A percentile compares a stretch with the other conserved stretches of the same genome.
Conservation (phyloP, 495 filamentous ascomycete genomes). For the Talaromyces thailandensis region DNA sequence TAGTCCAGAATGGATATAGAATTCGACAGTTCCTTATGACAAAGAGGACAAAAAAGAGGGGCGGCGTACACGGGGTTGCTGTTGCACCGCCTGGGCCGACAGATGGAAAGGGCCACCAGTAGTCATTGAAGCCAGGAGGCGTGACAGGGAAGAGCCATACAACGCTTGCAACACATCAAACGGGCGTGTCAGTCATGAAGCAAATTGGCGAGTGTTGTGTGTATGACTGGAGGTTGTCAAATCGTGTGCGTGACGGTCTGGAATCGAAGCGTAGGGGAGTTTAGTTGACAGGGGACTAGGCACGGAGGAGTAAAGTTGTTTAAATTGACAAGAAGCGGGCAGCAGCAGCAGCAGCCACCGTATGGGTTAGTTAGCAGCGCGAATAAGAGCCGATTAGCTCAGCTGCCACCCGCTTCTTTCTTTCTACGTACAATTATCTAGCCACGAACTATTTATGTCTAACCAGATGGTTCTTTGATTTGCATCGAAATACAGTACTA, state of each 20-base stretch:
- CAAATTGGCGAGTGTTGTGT: not conserved
- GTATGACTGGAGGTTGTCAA: not conserved
- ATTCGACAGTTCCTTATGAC: constrained; percentile 7
- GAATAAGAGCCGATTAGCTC: not conserved
- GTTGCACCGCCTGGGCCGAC: constrained; percentile 32
- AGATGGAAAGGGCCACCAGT: constrained; percentile 15
- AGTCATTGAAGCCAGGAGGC: constrained; percentile 37
- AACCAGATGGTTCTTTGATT: not conserved
- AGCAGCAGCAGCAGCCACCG: not conserved
- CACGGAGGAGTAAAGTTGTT: not conserved
- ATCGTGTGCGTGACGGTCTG: not conserved
- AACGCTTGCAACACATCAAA: constrained; percentile 4
- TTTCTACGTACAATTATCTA: not conserved
- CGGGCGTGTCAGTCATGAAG: not conserved
- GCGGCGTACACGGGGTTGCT: constrained; percentile 19
- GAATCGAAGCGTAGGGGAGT: not conserved
- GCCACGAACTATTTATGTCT: not conserved
- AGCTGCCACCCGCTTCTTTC: not conserved
- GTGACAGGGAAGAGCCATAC: constrained; percentile 19
- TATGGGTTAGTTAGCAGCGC: not conserved
- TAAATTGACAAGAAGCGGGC: not conserved
- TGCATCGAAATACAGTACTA: not conserved
- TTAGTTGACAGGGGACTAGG: not conserved
- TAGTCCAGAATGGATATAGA: not conserved
- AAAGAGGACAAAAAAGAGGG: constrained; percentile 15